A percentile compares a stretch with the other conserved stretches of the same genome.
Evolutionary conservation across 2,329 filamentous ascomycete genomes (phyloP).

Genomic region (Ophiostoma australiae): DNA sequence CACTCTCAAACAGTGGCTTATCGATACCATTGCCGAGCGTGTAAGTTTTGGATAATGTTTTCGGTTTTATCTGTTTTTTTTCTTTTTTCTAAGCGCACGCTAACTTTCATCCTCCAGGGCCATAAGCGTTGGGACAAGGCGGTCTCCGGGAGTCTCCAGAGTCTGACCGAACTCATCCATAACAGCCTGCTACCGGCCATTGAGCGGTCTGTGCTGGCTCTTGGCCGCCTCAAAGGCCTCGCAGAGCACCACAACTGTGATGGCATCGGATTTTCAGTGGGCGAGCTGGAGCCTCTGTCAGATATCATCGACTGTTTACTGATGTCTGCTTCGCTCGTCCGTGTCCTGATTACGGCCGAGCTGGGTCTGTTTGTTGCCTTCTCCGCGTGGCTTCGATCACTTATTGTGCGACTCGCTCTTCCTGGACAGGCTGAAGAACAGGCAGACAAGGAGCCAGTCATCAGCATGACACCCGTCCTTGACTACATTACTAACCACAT

Average conservation of each 20-base stretch:
- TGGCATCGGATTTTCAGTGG: slow-evolving; percentile 60
- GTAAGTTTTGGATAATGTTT: slow-evolving; percentile 33
- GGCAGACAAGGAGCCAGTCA: slow-evolving; percentile 68
- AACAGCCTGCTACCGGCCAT: slow-evolving; percentile 85
- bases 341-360: slow-evolving; percentile 69
- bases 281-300: slow-evolving; percentile 59
- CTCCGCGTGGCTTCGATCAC: slow-evolving; percentile 75
- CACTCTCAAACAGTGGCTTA: slow-evolving; percentile 78
- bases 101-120: not conserved
- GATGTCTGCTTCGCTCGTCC: slow-evolving; percentile 66
- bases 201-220: slow-evolving; percentile 73
- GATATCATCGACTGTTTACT: slow-evolving; percentile 72
- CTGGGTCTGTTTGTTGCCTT: slow-evolving; percentile 72
- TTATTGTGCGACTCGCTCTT: slow-evolving; percentile 72
- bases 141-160: slow-evolving; percentile 70
- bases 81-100: not conserved
- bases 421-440: slow-evolving; percentile 66
- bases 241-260: slow-evolving; percentile 66
- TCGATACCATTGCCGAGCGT: slow-evolving; percentile 74
- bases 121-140: slow-evolving; percentile 76
- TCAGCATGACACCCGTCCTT: slow-evolving; percentile 68
- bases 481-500: slow-evolving; percentile 72
- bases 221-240: slow-evolving; percentile 77
- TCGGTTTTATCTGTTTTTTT: not conserved
- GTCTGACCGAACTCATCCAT: slow-evolving; percentile 71